Evolutionary conservation across 1,284 basidiomycete species (phyloP).

Genomic region (Ganoderma multipileum): DNA sequence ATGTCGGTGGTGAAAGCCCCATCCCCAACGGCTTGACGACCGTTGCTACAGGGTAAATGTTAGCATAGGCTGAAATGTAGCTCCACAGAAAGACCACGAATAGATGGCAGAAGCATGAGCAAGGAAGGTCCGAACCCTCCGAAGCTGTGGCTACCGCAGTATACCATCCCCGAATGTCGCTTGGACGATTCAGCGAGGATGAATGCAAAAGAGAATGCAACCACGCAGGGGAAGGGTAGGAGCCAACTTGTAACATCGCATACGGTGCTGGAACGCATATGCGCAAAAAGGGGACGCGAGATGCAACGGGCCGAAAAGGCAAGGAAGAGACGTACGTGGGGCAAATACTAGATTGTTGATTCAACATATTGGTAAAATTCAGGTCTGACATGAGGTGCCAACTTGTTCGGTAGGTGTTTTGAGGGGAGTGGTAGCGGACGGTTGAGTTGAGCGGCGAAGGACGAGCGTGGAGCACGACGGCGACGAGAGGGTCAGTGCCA

Average conservation of each 20-base stretch:
- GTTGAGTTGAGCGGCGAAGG: conserved; percentile 7
- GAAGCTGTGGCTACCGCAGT: neutral
- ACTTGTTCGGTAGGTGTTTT: conserved; percentile 52
- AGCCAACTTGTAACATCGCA: neutral
- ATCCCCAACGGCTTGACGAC: conserved; percentile 92
- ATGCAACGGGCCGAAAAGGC: conserved; percentile 1
- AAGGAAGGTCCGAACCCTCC: neutral
- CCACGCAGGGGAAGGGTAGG: neutral
- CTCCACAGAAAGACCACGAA: neutral
- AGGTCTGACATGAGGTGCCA: conserved; percentile 82
- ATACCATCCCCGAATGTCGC: neutral
- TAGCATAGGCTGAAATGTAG: conserved; percentile 16
- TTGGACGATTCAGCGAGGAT: neutral
- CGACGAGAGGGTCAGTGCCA: conserved; percentile 14
- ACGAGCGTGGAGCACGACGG: conserved; percentile 12
- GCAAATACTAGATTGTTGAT: conserved; percentile 88
- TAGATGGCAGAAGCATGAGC: neutral
- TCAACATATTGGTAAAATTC: conserved; percentile 70
- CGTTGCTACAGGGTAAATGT: conserved; percentile 68
- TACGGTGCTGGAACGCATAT: neutral
- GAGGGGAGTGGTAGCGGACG: conserved; percentile 3
- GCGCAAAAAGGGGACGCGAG: neutral
- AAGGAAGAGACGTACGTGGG: conserved; percentile 68
- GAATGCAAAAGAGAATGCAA: neutral
- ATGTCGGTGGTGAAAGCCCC: conserved; percentile 84